Conservation (phyloP, 208 protist species). For the Leishmania guyanensis region DNA sequence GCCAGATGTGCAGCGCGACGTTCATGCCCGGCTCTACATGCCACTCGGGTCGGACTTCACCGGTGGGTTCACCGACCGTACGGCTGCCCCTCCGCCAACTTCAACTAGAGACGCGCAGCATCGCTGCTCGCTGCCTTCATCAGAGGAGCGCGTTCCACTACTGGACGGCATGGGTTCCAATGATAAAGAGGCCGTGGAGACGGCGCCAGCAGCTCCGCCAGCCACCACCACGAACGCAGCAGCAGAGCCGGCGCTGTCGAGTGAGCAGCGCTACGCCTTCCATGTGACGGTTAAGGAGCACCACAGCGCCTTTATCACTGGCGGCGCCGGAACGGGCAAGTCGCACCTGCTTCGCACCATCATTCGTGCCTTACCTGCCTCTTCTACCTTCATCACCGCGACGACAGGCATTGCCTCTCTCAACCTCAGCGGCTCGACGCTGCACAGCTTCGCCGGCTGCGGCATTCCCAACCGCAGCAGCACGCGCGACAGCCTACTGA, state of each 20-base stretch:
- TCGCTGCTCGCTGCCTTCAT: not conserved
- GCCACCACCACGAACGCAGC: not conserved
- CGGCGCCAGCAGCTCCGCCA: not conserved
- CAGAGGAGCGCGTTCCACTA: not conserved
- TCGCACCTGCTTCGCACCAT: constrained; percentile 83
- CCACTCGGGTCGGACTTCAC: constrained; percentile 23
- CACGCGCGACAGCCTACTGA: constrained; percentile 33
- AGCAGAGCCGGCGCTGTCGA: constrained; percentile 33
- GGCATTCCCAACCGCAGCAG: constrained; percentile 44
- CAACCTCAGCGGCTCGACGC: constrained; percentile 83
- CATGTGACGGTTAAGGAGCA: constrained; percentile 44
- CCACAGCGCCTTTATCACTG: constrained; percentile 83
- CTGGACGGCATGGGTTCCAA: not conserved
- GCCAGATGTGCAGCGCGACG: not conserved
- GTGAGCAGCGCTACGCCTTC: constrained; percentile 62
- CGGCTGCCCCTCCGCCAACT: not conserved
- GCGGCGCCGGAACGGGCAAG: constrained; percentile 91
- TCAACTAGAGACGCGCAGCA: not conserved
- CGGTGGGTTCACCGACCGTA: not conserved
- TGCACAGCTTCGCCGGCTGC: constrained; percentile 88
- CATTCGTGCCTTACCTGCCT: constrained; percentile 44
- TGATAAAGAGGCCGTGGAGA: not conserved
- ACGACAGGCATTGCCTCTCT: constrained; percentile 88
- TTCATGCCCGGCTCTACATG: not conserved
- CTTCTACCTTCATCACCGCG: constrained; percentile 79